Evolutionary conservation across 495 filamentous ascomycete species (phyloP).

Genomic region (Evernia prunastri): DNA sequence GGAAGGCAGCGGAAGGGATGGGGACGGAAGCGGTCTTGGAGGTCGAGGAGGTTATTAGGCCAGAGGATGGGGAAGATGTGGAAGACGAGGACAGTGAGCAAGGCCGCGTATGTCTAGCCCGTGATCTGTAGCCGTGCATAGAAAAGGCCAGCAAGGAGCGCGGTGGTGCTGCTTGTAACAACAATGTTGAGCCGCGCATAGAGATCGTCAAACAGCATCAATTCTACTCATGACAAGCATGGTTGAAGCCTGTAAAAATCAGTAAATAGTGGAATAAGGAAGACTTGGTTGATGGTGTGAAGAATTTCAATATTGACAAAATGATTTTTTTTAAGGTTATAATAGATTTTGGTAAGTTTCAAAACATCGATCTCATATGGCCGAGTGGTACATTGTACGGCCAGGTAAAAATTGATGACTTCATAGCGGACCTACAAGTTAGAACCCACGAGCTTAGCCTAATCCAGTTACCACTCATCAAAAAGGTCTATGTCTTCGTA

Average conservation of each 20-base stretch:
- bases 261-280: background rate
- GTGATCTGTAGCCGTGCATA: background rate
- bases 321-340: background rate
- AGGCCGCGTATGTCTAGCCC: background rate
- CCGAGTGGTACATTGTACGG: background rate
- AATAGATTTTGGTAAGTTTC: background rate
- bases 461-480: background rate
- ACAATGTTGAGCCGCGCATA: too few species aligned
- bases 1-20: background rate
- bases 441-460: background rate
- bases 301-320: too few species aligned
- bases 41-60: background rate
- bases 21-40: background rate
- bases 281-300: background rate
- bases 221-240: background rate
- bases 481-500: too few species aligned
- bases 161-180: too few species aligned
- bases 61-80: background rate
- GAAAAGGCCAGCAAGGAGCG: background rate
- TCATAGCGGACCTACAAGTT: background rate
- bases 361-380: background rate
- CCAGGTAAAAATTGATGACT: background rate
- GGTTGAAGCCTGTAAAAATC: background rate
- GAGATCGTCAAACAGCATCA: background rate
- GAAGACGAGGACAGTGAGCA: background rate